A percentile compares a stretch with the other conserved stretches of the same genome.
These are phyloP conservation scores for Pachyrhizus erosus DNA, from an alignment of 306 rosid genomes.

Conservation along the genomic window DNA sequence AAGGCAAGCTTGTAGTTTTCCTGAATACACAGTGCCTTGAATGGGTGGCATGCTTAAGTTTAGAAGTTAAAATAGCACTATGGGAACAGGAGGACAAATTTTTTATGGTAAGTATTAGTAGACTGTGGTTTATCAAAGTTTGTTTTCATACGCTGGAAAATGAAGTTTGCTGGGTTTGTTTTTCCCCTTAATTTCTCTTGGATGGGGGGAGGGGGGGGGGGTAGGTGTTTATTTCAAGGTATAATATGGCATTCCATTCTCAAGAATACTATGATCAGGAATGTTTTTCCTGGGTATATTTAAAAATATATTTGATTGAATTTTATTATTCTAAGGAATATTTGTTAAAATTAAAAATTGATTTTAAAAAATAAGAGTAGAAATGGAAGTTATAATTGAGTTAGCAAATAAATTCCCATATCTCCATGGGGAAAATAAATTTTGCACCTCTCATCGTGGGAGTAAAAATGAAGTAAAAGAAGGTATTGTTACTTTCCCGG, in stretches of 20 bases:
- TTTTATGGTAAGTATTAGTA: slow-evolving; percentile 23
- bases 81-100: neutral
- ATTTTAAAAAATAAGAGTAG: neutral
- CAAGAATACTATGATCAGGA: neutral
- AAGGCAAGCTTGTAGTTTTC: neutral
- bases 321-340: neutral
- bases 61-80: slow-evolving; percentile 35
- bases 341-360: neutral
- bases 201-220: too few species aligned
- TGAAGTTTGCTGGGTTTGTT: slow-evolving; percentile 25
- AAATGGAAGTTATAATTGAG: neutral
- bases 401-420: neutral
- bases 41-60: slow-evolving; percentile 7
- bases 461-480: neutral
- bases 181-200: slow-evolving; percentile 35
- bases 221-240: neutral
- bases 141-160: slow-evolving; percentile 17
- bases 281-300: neutral
- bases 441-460: neutral
- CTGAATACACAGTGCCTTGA: slow-evolving; percentile 23
- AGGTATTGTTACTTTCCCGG: neutral
- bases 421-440: neutral
- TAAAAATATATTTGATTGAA: neutral
- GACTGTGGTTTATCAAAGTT: slow-evolving; percentile 17
- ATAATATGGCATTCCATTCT: neutral